A percentile compares a stretch with the other conserved stretches of the same genome.
These are phyloP conservation scores for Orbilia quercus DNA, from an alignment of 2,329 filamentous ascomycete genomes.

Conservation along the genomic window DNA sequence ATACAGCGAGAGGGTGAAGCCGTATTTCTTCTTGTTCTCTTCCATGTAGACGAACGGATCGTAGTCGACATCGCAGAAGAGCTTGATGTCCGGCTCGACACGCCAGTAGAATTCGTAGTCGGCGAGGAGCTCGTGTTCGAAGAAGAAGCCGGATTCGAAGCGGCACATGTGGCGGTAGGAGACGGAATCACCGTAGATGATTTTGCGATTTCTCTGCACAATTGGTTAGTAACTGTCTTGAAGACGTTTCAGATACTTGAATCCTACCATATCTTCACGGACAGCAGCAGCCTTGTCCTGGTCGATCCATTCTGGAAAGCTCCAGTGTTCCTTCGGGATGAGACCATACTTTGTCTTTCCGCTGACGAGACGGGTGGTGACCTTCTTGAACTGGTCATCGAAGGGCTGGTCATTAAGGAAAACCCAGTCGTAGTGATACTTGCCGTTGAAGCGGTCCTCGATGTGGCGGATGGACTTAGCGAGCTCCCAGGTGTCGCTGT, in stretches of 20 bases:
- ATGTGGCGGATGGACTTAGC: slow-evolving; percentile 94
- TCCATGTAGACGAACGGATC: slow-evolving; percentile 97
- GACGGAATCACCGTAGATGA: slow-evolving; percentile 97
- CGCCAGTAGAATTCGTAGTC: slow-evolving; percentile 99
- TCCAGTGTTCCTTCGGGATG: slow-evolving; percentile 95
- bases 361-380: slow-evolving; percentile 89
- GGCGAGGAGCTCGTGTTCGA: slow-evolving; percentile 89
- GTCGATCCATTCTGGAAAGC: slow-evolving; percentile 94
- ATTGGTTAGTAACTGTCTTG: slow-evolving; percentile 18
- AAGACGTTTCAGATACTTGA: not conserved
- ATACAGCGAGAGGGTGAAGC: slow-evolving; percentile 92
- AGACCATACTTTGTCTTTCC: slow-evolving; percentile 90
- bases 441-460: slow-evolving; percentile 96
- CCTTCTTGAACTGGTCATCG: slow-evolving; percentile 89
- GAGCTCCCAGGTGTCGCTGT: slow-evolving; percentile 95
- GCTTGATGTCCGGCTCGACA: slow-evolving; percentile 94
- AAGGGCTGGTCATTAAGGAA: slow-evolving; percentile 98
- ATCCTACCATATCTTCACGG: slow-evolving; percentile 84
- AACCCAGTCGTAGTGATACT: slow-evolving; percentile 98
- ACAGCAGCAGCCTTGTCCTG: slow-evolving; percentile 90
- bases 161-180: slow-evolving; percentile 99
- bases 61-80: slow-evolving; percentile 94
- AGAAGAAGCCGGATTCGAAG: slow-evolving; percentile 99
- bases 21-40: slow-evolving; percentile 97
- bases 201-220: slow-evolving; percentile 75